A percentile compares a stretch with the other conserved stretches of the same genome.
Conservation (phyloP, 208 protist genomes). For the Novymonas esmeraldas region DNA sequence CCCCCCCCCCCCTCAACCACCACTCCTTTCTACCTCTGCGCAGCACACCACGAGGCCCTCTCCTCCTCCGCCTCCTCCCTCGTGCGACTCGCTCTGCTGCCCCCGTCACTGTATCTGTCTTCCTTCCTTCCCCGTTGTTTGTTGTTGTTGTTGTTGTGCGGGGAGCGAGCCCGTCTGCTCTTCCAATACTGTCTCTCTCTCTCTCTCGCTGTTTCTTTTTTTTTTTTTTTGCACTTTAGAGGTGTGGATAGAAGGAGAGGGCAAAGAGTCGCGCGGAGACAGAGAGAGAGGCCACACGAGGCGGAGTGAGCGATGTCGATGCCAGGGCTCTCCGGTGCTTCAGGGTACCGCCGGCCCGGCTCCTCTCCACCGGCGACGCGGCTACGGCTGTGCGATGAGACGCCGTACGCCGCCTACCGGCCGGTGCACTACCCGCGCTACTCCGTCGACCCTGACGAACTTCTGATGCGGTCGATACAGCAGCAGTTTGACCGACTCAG, state of each 20-base stretch:
- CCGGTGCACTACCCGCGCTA: conserved; percentile 4
- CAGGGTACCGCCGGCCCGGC: neutral
- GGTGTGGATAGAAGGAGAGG: neutral
- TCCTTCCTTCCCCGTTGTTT: too few species aligned
- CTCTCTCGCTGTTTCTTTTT: neutral
- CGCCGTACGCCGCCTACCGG: neutral
- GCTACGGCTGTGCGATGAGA: neutral
- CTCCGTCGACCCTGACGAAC: conserved; percentile 13
- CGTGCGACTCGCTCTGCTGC: too few species aligned
- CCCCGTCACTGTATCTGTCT: neutral
- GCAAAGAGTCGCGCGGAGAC: too few species aligned
- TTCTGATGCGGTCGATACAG: conserved; percentile 16
- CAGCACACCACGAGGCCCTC: too few species aligned
- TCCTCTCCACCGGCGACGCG: neutral
- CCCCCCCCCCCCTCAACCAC: too few species aligned
- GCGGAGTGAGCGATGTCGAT: neutral
- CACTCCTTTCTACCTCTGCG: too few species aligned
- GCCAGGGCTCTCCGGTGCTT: neutral
- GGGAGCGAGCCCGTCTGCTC: too few species aligned
- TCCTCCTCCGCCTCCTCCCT: too few species aligned
- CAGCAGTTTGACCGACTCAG: conserved; percentile 16
- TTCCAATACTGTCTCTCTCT: neutral
- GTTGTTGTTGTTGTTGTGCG: neutral
- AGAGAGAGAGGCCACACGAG: too few species aligned
- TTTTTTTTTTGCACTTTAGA: conserved; percentile 7